Evolutionary conservation across 2,329 filamentous ascomycete species (phyloP).

Genomic region (Colletotrichum gigasporum): DNA sequence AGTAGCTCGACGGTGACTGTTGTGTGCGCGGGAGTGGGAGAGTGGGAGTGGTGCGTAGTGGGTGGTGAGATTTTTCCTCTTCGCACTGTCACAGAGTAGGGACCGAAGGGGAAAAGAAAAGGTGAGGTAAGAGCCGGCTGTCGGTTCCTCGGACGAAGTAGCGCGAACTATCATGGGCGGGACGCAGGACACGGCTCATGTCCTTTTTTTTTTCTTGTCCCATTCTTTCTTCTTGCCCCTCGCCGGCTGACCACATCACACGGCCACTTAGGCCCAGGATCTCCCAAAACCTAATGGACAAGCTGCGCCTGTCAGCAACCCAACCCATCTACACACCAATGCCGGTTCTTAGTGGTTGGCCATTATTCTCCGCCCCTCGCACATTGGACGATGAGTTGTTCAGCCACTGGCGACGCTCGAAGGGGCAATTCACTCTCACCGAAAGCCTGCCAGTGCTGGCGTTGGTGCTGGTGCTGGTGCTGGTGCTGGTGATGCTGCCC

Average conservation of each 20-base stretch:
- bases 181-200: not conserved
- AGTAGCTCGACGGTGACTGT: conserved; percentile 27
- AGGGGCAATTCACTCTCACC: conserved; percentile 1
- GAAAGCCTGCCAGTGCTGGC: not conserved
- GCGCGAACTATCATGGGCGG: not conserved
- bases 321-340: conserved; percentile 8
- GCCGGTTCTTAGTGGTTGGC: not conserved
- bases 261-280: conserved; percentile 1
- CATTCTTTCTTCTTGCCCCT: not conserved
- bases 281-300: not conserved
- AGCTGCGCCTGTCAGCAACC: conserved; percentile 12
- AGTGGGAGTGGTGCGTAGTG: conserved; percentile 12
- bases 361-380: not conserved
- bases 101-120: not conserved
- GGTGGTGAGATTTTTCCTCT: conserved; percentile 1
- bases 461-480: not conserved
- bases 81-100: too few species aligned
- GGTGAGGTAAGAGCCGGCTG: conserved; percentile 9
- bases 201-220: not conserved
- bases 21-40: not conserved
- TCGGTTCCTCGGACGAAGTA: conserved; percentile 26
- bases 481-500: not conserved
- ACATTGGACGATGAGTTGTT: conserved; percentile 25
- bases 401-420: not conserved
- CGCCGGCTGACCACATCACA: conserved; percentile 25